Evolutionary conservation across 176 grass and related monocot species (phyloP), one percentile per base, ranked within the genome.

Genomic region (Avena atlantica): DNA sequence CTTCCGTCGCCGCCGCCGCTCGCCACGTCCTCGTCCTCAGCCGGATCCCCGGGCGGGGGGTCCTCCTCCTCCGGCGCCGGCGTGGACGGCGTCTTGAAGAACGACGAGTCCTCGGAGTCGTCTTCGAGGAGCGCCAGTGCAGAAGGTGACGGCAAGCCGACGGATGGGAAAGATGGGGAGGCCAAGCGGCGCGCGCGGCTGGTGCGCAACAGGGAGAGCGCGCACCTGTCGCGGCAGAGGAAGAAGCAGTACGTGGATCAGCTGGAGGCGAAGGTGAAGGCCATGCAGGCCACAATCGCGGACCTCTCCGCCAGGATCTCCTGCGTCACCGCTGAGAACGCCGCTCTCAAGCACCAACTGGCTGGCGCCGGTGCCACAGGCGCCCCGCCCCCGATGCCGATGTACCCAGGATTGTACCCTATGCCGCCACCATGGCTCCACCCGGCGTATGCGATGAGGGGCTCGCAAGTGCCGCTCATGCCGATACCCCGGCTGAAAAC

Each of bases 201-300:
- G 67, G 88, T 90, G 61, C 82, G 93, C 82, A 94, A 94, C 85
- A 25, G 93, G 17, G 93, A 94, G 93, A 92, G 93, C 79, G 93
- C 90, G 31, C 93, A 94, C 74, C 85, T 88, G 23, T 94, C 93
- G 27, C 82, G 93, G 68, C 90, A 94, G 87, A 85, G 93, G 90
- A 94, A 92, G 93, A 94, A 90, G 82, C 90, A 90, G 57, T 89
- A 92, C 62, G 79, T 94, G 1, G 93, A 91, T 8, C 88, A 92
- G 87, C 78, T 94, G 72, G 93, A 94, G 68, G 88, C 80, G 0
- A 94, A 94, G 78, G 87, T 94, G 6, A 89, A 84, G 67, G 78
- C 45, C 44, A 94, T 94, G 93, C 93, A 94, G 78, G 90, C 90
- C 85, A 92, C 93, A 73, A 94, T 94, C 83, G 71, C 88, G 12